Percentiles rank a stretch among this genome's conserved stretches.
Evolutionary conservation across 2,329 filamentous ascomycete species (phyloP).

Genomic region (Cytospora paraplurivora): DNA sequence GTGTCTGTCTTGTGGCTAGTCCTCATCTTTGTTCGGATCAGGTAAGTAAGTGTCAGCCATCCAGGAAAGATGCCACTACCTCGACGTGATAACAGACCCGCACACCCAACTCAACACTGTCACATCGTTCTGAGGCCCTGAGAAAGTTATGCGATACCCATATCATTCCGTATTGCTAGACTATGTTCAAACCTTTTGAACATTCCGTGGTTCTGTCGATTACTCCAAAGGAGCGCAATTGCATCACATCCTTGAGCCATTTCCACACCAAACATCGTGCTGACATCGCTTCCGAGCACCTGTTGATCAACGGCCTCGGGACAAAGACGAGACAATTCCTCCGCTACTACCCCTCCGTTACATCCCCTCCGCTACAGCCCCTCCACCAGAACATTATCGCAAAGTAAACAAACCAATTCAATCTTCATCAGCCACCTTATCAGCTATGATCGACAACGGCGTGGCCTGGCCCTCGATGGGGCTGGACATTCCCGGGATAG

Average conservation of each 20-base stretch:
- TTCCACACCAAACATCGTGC: not conserved
- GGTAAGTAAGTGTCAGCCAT: too few species aligned
- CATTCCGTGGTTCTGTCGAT: not conserved
- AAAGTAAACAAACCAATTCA: constrained; percentile 33
- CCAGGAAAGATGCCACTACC: too few species aligned
- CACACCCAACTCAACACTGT: too few species aligned
- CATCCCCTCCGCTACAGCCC: not conserved
- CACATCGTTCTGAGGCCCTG: too few species aligned
- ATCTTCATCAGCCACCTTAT: constrained; percentile 57
- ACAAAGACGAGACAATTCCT: not conserved
- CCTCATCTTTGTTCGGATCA: too few species aligned
- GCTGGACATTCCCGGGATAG: constrained; percentile 52
- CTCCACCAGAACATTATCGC: not conserved
- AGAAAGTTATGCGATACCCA: not conserved
- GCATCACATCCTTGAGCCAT: not conserved
- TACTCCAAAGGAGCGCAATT: not conserved
- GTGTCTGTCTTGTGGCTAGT: too few species aligned
- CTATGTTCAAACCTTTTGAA: not conserved
- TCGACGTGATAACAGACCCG: too few species aligned
- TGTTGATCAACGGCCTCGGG: not conserved
- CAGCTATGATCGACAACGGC: constrained; percentile 44
- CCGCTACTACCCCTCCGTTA: not conserved
- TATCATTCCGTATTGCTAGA: not conserved
- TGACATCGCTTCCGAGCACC: not conserved
- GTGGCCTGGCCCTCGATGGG: constrained; percentile 46